These are phyloP conservation scores for Trichoderma sp. DNA, from an alignment of 2,329 filamentous ascomycete species.

Conservation along the genomic window DNA sequence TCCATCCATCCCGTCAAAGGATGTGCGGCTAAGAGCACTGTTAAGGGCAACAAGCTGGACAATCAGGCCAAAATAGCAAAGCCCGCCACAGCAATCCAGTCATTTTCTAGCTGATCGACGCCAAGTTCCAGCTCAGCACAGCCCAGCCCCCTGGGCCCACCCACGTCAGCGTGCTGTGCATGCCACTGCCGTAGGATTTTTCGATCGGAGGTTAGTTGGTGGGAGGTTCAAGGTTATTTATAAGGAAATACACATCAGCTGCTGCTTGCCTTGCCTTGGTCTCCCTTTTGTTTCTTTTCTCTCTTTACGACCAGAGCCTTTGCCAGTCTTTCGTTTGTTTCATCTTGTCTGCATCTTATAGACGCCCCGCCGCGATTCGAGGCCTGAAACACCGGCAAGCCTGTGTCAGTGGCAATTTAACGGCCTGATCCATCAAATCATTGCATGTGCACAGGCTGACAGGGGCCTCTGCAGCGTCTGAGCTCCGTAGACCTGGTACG, in stretches of 20 bases:
- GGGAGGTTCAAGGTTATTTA: not conserved
- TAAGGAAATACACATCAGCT: not conserved
- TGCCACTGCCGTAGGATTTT: not conserved
- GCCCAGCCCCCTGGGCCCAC: slow-evolving; percentile 19
- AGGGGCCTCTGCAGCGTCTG: not conserved
- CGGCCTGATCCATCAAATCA: not conserved
- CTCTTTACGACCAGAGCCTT: not conserved
- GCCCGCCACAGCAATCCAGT: not conserved
- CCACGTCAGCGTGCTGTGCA: slow-evolving; percentile 10
- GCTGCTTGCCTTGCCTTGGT: not conserved
- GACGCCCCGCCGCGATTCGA: not conserved
- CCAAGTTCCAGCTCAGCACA: slow-evolving; percentile 11
- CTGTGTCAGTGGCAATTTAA: slow-evolving; percentile 14
- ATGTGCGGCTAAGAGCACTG: not conserved
- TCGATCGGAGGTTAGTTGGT: not conserved
- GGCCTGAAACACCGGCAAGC: slow-evolving; percentile 11
- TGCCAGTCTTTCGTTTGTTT: not conserved
- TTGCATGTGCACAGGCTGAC: slow-evolving; percentile 2
- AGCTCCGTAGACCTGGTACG: not conserved
- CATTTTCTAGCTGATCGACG: not conserved
- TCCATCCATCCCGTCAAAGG: not conserved
- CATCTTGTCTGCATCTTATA: not conserved
- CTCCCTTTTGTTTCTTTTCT: not conserved
- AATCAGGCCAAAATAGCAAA: slow-evolving; percentile 1
- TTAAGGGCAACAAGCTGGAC: not conserved